Percentiles rank a stretch among this genome's conserved stretches.
Conservation (phyloP, 2,329 filamentous ascomycete species). For the Lecanosticta acicola region DNA sequence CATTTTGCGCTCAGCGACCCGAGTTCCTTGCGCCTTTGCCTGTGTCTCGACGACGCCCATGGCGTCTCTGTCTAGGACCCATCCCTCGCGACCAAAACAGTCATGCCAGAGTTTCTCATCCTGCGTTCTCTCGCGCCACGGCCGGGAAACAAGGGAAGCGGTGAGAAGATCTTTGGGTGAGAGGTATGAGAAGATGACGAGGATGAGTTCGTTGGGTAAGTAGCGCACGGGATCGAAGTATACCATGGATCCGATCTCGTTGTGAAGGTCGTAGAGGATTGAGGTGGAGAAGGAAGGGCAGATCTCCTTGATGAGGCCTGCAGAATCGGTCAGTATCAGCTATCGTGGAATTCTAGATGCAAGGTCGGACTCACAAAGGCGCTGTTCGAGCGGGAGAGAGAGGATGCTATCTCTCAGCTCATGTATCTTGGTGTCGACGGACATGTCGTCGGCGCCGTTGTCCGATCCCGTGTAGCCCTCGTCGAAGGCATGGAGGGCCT, state of each 20-base stretch:
- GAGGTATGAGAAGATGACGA: conserved; percentile 82
- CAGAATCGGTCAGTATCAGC: background rate
- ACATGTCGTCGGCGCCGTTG: background rate
- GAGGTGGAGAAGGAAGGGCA: conserved; percentile 16
- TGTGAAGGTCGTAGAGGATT: conserved; percentile 13
- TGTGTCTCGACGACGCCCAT: conserved; percentile 19
- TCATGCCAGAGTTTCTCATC: conserved; percentile 84
- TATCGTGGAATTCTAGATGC: too few species aligned
- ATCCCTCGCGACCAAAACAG: conserved; percentile 79
- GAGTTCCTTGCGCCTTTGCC: conserved; percentile 14
- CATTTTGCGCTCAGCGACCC: conserved; percentile 37
- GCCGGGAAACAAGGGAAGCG: conserved; percentile 70
- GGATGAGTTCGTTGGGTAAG: conserved; percentile 83
- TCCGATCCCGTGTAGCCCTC: background rate
- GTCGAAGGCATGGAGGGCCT: background rate
- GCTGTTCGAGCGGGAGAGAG: background rate
- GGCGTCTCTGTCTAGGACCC: conserved; percentile 43
- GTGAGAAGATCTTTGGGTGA: conserved; percentile 73
- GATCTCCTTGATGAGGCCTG: conserved; percentile 9
- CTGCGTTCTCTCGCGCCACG: conserved; percentile 74
- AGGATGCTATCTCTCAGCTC: background rate
- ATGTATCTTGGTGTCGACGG: background rate
- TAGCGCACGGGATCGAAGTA: conserved; percentile 89
- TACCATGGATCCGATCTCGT: conserved; percentile 50
- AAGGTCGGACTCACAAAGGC: background rate